These are phyloP conservation scores for Spizellomyces punctatus DNA, from an alignment of 192 early-diverging fungal species.

Conservation along the genomic window DNA sequence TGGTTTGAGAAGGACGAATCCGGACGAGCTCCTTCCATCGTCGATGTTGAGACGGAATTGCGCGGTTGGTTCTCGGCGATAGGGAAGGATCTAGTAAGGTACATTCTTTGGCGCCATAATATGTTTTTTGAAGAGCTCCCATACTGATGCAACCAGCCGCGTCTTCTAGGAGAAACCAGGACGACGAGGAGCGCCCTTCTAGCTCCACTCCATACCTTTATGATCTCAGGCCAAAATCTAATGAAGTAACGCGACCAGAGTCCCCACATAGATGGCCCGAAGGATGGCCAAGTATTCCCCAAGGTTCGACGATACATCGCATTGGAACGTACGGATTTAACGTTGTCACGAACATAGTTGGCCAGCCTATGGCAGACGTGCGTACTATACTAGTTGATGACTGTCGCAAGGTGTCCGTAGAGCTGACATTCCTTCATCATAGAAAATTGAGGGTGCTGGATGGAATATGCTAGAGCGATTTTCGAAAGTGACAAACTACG, in stretches of 20 bases:
- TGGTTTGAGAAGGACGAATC: conserved; percentile 38
- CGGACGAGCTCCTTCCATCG: conserved; percentile 8
- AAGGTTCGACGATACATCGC: conserved; percentile 43
- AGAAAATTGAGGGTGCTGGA: conserved; percentile 50
- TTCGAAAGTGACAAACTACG: conserved; percentile 49
- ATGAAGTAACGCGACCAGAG: neutral
- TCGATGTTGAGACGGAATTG: conserved; percentile 35
- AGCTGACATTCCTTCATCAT: neutral
- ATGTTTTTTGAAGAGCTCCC: too few relatives aligned
- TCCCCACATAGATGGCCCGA: conserved; percentile 30
- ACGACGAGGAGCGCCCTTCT: too few relatives aligned
- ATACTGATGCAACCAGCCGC: too few relatives aligned
- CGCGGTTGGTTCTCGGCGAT: conserved; percentile 33
- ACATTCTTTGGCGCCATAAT: neutral
- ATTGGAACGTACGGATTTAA: conserved; percentile 45
- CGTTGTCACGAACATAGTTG: conserved; percentile 37
- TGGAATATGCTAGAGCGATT: conserved; percentile 55
- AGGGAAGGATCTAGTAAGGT: conserved; percentile 27
- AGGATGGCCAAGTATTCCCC: conserved; percentile 28
- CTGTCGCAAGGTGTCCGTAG: neutral
- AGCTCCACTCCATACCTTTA: too few relatives aligned
- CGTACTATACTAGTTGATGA: neutral
- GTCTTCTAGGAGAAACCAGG: too few relatives aligned
- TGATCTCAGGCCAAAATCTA: too few relatives aligned
- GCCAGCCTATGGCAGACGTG: conserved; percentile 39